Evolutionary conservation across 352 stramenopile genomes (phyloP).

Genomic region (Phytophthora meadii): DNA sequence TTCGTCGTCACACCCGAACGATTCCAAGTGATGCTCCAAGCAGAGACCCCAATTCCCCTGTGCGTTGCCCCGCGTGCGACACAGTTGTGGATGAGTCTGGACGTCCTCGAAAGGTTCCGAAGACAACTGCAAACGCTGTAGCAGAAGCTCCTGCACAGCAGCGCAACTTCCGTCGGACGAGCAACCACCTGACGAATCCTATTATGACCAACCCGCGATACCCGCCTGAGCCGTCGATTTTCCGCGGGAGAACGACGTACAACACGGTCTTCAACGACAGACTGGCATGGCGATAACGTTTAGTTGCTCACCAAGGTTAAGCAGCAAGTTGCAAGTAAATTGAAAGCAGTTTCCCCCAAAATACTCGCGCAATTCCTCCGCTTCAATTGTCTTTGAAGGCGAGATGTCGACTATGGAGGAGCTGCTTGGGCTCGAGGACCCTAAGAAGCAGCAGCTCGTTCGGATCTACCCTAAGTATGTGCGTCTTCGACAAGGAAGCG

Average conservation of each 20-base stretch:
- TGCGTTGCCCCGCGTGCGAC: constrained; percentile 14
- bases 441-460: constrained; percentile 53
- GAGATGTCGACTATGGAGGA: constrained; percentile 20
- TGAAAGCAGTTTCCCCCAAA: constrained; percentile 21
- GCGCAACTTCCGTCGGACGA: constrained; percentile 22
- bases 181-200: constrained; percentile 44
- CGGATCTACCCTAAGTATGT: constrained; percentile 67
- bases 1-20: background rate
- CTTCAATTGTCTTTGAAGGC: constrained; percentile 2
- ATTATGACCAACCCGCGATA: constrained; percentile 61
- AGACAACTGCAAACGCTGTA: constrained; percentile 3
- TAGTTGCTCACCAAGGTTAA: background rate
- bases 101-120: constrained; percentile 25
- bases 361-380: constrained; percentile 9
- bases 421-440: constrained; percentile 20
- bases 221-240: constrained; percentile 48
- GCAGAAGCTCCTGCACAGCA: constrained; percentile 1
- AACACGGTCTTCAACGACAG: constrained; percentile 39
- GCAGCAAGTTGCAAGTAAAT: constrained; percentile 6
- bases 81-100: constrained; percentile 11
- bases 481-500: constrained; percentile 65
- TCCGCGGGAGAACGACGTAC: constrained; percentile 53
- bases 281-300: constrained; percentile 38
- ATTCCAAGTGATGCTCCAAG: constrained; percentile 1
- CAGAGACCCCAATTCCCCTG: background rate